Conservation (phyloP, 495 filamentous ascomycete species). For the Neurospora pannonica region DNA sequence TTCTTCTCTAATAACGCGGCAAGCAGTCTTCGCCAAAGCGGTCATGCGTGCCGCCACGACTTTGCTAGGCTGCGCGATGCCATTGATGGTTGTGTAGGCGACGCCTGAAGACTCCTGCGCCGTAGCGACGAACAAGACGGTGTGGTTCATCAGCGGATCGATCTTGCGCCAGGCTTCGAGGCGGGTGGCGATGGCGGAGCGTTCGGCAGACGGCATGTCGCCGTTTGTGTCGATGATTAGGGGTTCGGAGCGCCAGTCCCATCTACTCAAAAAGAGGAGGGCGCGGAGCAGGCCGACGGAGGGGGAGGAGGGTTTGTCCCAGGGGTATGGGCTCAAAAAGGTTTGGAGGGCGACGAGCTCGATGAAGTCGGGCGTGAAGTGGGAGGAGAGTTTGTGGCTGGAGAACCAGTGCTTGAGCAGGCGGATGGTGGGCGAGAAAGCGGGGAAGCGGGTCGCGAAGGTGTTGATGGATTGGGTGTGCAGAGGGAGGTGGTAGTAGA, state of each 20-base stretch:
- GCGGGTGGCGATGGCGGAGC: constrained; percentile 53
- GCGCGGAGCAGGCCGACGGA: constrained; percentile 76
- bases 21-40: constrained; percentile 63
- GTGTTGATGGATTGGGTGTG: constrained; percentile 72
- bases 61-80: constrained; percentile 48
- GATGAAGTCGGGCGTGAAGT: constrained; percentile 70
- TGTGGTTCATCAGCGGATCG: constrained; percentile 78
- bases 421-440: constrained; percentile 77
- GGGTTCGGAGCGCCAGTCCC: constrained; percentile 85
- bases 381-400: constrained; percentile 64
- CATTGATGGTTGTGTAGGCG: constrained; percentile 62
- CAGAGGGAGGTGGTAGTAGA: constrained; percentile 62
- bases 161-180: constrained; percentile 75
- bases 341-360: constrained; percentile 67
- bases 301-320: constrained; percentile 66
- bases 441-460: constrained; percentile 69
- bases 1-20: constrained; percentile 48
- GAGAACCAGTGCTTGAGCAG: constrained; percentile 85
- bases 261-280: constrained; percentile 63
- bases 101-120: constrained; percentile 67
- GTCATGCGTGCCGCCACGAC: constrained; percentile 82
- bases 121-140: constrained; percentile 73
- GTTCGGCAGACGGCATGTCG: constrained; percentile 43
- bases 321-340: constrained; percentile 79
- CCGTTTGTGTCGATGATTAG: constrained; percentile 65